phyloP scores from a whole-genome alignment of 169 alveolate species.

The Plasmodium gallinaceum region DNA sequence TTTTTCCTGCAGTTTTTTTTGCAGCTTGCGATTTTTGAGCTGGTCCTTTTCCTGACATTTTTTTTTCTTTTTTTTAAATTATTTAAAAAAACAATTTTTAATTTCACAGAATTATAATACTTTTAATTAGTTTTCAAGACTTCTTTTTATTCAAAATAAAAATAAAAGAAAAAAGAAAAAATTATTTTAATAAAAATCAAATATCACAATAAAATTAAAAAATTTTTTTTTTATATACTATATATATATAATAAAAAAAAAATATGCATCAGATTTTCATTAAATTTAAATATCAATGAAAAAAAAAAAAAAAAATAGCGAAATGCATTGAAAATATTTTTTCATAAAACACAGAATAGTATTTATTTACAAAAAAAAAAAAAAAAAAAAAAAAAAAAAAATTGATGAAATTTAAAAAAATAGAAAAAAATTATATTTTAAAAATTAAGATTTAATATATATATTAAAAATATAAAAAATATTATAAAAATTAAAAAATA shows the following conservation, averaged over 20 bases:
- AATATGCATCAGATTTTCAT: too few species aligned
- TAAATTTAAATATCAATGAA: too few species aligned
- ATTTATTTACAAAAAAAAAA: too few species aligned
- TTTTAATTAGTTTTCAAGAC: conserved; percentile 18
- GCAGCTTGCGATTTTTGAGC: conserved; percentile 92
- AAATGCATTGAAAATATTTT: not conserved
- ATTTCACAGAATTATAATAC: conserved; percentile 30
- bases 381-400: too few species aligned
- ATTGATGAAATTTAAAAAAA: too few species aligned
- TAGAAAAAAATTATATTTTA: too few species aligned
- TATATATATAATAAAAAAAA: not conserved
- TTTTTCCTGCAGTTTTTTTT: conserved; percentile 91
- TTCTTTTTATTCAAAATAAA: conserved; percentile 48
- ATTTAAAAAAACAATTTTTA: conserved; percentile 24
- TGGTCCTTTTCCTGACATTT: conserved; percentile 92
- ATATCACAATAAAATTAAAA: too few species aligned
- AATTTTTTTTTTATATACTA: not conserved
- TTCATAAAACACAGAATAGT: conserved; percentile 12
- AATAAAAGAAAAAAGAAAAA: conserved; percentile 29
- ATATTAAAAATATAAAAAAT: not conserved
- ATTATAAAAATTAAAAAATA: too few species aligned
- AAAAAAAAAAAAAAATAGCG: too few species aligned
- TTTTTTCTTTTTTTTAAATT: conserved; percentile 37
- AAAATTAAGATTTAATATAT: not conserved
- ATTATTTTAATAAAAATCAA: conserved; percentile 2